phyloP scores from a whole-genome alignment of 352 stramenopile genomes.

The Globisporangium echinulatum region DNA sequence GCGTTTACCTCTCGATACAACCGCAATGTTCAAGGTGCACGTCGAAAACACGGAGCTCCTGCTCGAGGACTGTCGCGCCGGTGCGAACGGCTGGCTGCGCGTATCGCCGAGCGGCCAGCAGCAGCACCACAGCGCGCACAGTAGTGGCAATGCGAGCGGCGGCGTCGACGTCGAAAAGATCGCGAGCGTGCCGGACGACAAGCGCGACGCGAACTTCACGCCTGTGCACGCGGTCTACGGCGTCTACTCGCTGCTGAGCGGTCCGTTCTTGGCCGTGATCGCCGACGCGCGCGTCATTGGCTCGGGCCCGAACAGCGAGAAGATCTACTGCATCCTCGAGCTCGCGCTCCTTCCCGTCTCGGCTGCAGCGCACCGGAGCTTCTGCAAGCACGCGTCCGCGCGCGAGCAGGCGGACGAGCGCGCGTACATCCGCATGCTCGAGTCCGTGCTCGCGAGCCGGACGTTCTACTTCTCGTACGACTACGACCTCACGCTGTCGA shows the following conservation, averaged over 20 bases:
- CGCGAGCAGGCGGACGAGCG: conserved; percentile 52
- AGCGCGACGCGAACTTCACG: conserved; percentile 22
- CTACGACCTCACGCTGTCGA: conserved; percentile 57
- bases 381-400: conserved; percentile 43
- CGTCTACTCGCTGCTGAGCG: conserved; percentile 56
- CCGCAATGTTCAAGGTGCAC: conserved; percentile 76
- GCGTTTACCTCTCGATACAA: background rate
- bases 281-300: conserved; percentile 53
- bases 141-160: background rate
- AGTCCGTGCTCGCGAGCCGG: conserved; percentile 32
- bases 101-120: conserved; percentile 18
- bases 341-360: conserved; percentile 48
- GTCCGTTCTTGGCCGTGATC: conserved; percentile 47
- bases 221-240: conserved; percentile 55
- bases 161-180: conserved; percentile 39
- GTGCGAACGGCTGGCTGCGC: conserved; percentile 53
- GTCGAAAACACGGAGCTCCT: conserved; percentile 58
- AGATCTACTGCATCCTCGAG: conserved; percentile 53
- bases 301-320: conserved; percentile 46
- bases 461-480: conserved; percentile 74
- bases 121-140: background rate
- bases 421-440: conserved; percentile 53
- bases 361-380: conserved; percentile 36
- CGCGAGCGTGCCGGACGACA: conserved; percentile 35
- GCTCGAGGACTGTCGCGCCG: conserved; percentile 74